A percentile compares a stretch with the other conserved stretches of the same genome.
Evolutionary conservation across 2,329 filamentous ascomycete genomes (phyloP).

Genomic region (Aspergillus sp.): DNA sequence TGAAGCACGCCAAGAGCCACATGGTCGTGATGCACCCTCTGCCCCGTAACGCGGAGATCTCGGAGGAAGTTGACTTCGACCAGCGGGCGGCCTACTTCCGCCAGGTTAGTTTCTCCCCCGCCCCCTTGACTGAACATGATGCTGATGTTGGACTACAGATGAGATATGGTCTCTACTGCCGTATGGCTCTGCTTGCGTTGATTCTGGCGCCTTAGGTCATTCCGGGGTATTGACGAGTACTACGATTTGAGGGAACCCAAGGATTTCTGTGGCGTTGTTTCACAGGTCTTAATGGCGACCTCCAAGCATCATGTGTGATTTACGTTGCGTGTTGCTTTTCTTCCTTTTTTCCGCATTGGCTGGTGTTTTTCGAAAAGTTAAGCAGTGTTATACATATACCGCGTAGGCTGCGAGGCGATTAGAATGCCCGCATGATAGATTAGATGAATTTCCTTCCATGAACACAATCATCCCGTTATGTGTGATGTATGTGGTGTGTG

Average conservation of each 20-base stretch:
- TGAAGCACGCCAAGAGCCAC: conserved; percentile 86
- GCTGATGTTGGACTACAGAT: conserved; percentile 66
- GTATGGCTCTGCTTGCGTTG: conserved; percentile 94
- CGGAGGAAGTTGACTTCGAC: conserved; percentile 96
- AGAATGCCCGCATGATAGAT: conserved; percentile 36
- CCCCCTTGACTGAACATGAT: conserved; percentile 4
- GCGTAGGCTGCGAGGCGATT: conserved; percentile 32
- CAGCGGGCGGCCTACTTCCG: conserved; percentile 96
- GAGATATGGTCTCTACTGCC: conserved; percentile 95
- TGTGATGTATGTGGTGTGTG: conserved; percentile 31
- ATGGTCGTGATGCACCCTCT: conserved; percentile 97
- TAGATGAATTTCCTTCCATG: conserved; percentile 41
- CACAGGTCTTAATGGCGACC: conserved; percentile 21
- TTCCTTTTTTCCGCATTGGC: conserved; percentile 19
- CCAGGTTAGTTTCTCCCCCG: conserved; percentile 70
- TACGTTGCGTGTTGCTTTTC: conserved; percentile 17
- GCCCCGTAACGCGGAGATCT: conserved; percentile 89
- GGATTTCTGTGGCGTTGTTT: conserved; percentile 12
- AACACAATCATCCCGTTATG: conserved; percentile 34
- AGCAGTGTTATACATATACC: conserved; percentile 33
- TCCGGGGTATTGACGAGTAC: conserved; percentile 12
- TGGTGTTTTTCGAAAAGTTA: conserved; percentile 30
- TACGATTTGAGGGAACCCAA: conserved; percentile 19
- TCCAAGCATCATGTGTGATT: conserved; percentile 20
- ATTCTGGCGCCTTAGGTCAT: conserved; percentile 66